phyloP scores from a whole-genome alignment of 129 eudicot species.

The Ambrosia artemisiifolia region DNA sequence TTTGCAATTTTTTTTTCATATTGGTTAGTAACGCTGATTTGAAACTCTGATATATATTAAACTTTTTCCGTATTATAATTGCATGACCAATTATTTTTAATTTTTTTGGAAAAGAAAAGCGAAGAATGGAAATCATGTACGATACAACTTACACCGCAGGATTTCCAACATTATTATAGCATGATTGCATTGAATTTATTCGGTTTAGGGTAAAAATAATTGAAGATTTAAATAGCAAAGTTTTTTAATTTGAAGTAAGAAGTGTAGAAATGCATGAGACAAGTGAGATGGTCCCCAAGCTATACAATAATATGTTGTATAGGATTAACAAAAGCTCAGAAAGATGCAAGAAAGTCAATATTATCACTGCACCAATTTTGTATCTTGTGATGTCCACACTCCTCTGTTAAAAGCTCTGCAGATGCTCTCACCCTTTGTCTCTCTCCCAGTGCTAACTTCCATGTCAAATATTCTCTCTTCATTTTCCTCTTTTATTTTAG shows the following conservation, averaged over 20 bases:
- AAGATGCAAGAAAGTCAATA: constrained; percentile 31
- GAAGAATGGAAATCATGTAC: not conserved
- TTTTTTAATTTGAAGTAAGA: constrained; percentile 3
- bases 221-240: constrained; percentile 18
- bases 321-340: constrained; percentile 21
- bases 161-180: constrained; percentile 6
- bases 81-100: too few relatives aligned
- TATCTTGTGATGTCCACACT: constrained; percentile 46
- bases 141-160: constrained; percentile 13
- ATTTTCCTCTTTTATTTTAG: constrained; percentile 29
- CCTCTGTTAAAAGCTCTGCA: constrained; percentile 33
- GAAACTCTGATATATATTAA: too few relatives aligned
- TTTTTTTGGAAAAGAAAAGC: not conserved
- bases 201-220: constrained; percentile 4
- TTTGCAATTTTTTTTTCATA: too few relatives aligned
- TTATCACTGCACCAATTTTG: constrained; percentile 41
- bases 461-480: constrained; percentile 58
- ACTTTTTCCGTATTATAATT: not conserved
- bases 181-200: constrained; percentile 7
- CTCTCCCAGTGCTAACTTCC: constrained; percentile 67
- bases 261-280: constrained; percentile 21
- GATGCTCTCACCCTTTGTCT: constrained; percentile 45
- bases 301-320: constrained; percentile 13
- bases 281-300: constrained; percentile 39
- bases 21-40: too few relatives aligned